Conservation (phyloP, 352 stramenopile genomes). For the Elongisporangium anandrum region DNA sequence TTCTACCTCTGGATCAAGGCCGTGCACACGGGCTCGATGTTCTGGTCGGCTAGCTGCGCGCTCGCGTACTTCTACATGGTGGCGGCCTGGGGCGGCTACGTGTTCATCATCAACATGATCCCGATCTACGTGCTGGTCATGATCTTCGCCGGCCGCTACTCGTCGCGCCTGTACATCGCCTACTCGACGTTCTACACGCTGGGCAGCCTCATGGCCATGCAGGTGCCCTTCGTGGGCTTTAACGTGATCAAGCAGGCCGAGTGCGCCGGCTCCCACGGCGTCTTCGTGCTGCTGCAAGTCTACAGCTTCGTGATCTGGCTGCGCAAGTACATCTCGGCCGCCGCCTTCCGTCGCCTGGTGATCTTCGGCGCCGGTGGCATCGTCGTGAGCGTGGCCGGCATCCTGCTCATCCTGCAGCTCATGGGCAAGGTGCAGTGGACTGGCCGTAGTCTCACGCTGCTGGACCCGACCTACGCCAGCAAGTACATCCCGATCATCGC, state of each 20-base stretch:
- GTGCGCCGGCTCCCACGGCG: slow-evolving; percentile 77
- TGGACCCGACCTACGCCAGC: slow-evolving; percentile 90
- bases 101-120: slow-evolving; percentile 99
- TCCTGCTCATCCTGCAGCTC: slow-evolving; percentile 77
- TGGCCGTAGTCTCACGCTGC: slow-evolving; percentile 84
- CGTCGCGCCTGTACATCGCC: slow-evolving; percentile 93
- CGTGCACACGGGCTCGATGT: slow-evolving; percentile 89
- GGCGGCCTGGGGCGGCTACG: slow-evolving; percentile 95
- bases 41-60: slow-evolving; percentile 70
- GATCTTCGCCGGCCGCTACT: slow-evolving; percentile 91
- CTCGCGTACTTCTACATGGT: slow-evolving; percentile 98
- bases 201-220: slow-evolving; percentile 95
- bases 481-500: slow-evolving; percentile 96
- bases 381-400: slow-evolving; percentile 43
- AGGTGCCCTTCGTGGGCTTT: slow-evolving; percentile 97
- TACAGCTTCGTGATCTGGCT: slow-evolving; percentile 77
- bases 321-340: slow-evolving; percentile 67
- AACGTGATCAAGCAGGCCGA: slow-evolving; percentile 92
- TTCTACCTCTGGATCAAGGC: slow-evolving; percentile 97
- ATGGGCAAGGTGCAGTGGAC: slow-evolving; percentile 88
- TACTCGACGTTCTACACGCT: slow-evolving; percentile 98
- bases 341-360: slow-evolving; percentile 73
- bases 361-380: slow-evolving; percentile 50
- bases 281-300: slow-evolving; percentile 93
- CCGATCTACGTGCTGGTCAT: slow-evolving; percentile 94